Conservation (phyloP, 768 basidiomycete genomes). For the Cystobasidiopsis lactophilus region DNA sequence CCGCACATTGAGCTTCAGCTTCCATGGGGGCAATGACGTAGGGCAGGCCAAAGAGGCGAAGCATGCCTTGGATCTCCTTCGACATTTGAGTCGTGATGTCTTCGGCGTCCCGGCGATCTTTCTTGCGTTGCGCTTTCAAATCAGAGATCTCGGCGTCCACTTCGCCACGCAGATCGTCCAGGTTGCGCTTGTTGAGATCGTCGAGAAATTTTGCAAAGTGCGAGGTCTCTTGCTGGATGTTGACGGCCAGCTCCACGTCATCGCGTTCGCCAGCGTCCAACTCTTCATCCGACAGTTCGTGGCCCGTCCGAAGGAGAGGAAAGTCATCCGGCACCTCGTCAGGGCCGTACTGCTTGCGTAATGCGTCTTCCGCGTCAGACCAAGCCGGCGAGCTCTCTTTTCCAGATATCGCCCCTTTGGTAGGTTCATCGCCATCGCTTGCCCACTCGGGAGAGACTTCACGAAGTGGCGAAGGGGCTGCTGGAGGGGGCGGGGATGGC, state of each 20-base stretch:
- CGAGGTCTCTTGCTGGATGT: conserved; percentile 28
- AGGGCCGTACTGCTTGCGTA: not conserved
- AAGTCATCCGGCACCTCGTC: conserved; percentile 10
- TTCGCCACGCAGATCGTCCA: conserved; percentile 60
- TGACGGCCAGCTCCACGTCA: conserved; percentile 42
- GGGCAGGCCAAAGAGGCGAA: conserved; percentile 86
- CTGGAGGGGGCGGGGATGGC: too few relatives aligned
- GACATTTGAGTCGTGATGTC: conserved; percentile 91
- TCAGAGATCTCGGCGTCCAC: conserved; percentile 75
- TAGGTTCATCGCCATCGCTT: conserved; percentile 19
- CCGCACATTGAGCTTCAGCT: conserved; percentile 95
- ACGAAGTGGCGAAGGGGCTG: too few relatives aligned
- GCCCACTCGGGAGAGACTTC: too few relatives aligned
- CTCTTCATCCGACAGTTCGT: conserved; percentile 32
- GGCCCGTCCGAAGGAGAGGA: conserved; percentile 24
- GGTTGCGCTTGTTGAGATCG: conserved; percentile 63
- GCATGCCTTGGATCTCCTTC: conserved; percentile 58
- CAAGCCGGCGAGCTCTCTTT: too few relatives aligned
- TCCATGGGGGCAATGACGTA: conserved; percentile 99
- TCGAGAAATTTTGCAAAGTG: conserved; percentile 86
- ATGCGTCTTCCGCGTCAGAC: conserved; percentile 6
- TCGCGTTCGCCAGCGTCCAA: conserved; percentile 68
- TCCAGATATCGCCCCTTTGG: conserved; percentile 13
- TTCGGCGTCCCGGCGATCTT: conserved; percentile 79
- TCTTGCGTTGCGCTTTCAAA: conserved; percentile 61